phyloP scores from a whole-genome alignment of 2,329 filamentous ascomycete genomes.

The Aspergillus ochraceus region DNA sequence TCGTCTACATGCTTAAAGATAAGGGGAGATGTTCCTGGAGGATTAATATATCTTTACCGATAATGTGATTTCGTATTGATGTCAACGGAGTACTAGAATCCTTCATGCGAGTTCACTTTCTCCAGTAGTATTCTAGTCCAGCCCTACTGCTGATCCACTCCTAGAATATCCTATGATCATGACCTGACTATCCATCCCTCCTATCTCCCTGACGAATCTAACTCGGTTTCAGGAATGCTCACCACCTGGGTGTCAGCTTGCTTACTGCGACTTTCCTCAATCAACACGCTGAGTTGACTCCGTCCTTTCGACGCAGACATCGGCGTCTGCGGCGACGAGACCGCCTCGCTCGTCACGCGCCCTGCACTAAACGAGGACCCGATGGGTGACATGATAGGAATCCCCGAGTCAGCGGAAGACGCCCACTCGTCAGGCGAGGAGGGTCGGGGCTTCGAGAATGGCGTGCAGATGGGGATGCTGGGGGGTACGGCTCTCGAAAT shows the following conservation, averaged over 20 bases:
- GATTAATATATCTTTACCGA: background rate
- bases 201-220: background rate
- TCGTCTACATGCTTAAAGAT: background rate
- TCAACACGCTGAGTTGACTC: slow-evolving; percentile 21
- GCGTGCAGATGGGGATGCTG: background rate
- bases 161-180: background rate
- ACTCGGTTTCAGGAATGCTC: background rate
- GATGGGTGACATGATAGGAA: slow-evolving; percentile 1
- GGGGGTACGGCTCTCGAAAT: background rate
- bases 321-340: slow-evolving; percentile 5
- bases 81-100: background rate
- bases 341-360: background rate
- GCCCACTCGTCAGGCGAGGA: slow-evolving; percentile 4
- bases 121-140: too few species aligned
- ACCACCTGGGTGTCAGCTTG: background rate
- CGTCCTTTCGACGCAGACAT: slow-evolving; percentile 13
- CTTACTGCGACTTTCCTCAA: slow-evolving; percentile 15
- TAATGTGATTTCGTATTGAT: background rate
- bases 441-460: slow-evolving; percentile 1
- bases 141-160: background rate
- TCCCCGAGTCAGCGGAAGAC: slow-evolving; percentile 9
- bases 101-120: background rate
- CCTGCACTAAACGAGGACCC: background rate
- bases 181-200: background rate
- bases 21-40: background rate